Base-by-base conservation (phyloP, 352 stramenopile species). In the Lagenidium sp. region DNA sequence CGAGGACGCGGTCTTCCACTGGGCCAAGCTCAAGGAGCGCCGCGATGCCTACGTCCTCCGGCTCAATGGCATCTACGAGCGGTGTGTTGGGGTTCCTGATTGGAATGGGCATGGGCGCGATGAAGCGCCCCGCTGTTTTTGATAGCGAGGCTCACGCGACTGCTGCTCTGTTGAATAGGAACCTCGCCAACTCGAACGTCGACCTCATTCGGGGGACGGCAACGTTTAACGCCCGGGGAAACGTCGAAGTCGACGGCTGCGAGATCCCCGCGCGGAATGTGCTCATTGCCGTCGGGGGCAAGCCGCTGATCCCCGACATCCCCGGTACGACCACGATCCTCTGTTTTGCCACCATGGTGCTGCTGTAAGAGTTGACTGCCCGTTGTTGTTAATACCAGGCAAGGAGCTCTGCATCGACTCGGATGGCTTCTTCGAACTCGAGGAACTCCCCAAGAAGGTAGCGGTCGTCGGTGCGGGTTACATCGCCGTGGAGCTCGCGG, bases 401-500 rank as follows among this genome's bases (percentile, higher is more conserved):
- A 86, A 75, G 4, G 91, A 99, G 56, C 68, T 97, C 48, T 85
- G 65, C 57, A 98, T 99, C 56, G 91, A 87, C 24, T 96, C 73
- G 28, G 92, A 99, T 68, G 94, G 84, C 3, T 98, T 99, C 70
- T 99, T 99, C 68, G 83, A 96, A 24, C 63, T 99, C 28, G 79
- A 97, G 57, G 57, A 72, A 29, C 75, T 89, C 53, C 95, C 95
- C 1, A 64, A 85, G 43, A 94, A 92, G 51, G 86, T 92, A 13
- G 85, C 96, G 6, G 89, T 99, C 1, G 81, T 98, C 8, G 95
- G 96, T 38, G 95, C 85, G 13, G 96, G 95, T 18, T 99, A 98
- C 76, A 99, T 99, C 63, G 95, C 89, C 24, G 88, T 98, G n/a
- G 96, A 99, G 71, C 61, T 99, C 13, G 96, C 95, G 4, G 91